phyloP scores from a whole-genome alignment of 257 asterid species.

The Solanum virginianum region DNA sequence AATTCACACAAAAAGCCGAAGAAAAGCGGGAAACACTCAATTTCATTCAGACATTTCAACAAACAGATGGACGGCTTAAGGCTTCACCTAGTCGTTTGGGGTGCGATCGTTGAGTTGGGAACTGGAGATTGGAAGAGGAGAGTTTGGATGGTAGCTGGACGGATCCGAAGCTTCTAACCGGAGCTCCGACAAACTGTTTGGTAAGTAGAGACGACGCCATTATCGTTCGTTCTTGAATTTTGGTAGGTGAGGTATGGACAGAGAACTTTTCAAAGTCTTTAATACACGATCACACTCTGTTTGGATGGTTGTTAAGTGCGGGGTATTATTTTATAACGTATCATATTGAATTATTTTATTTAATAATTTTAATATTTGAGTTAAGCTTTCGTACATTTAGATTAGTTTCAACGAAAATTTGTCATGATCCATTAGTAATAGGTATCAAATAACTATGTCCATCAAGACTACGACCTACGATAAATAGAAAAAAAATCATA shows the following conservation, averaged over 20 bases:
- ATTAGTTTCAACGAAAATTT: too few species aligned
- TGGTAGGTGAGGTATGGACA: not conserved
- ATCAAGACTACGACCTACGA: too few species aligned
- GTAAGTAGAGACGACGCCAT: not conserved
- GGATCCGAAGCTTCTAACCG: not conserved
- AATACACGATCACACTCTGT: too few species aligned
- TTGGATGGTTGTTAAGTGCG: too few species aligned
- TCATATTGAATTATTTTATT: too few species aligned
- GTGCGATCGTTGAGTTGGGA: not conserved
- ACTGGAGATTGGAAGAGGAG: not conserved
- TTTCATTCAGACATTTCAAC: not conserved
- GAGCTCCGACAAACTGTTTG: not conserved
- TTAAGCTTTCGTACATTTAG: rapidly evolving
- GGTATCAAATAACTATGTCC: too few species aligned
- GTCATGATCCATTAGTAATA: too few species aligned
- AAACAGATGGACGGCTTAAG: not conserved
- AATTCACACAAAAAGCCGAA: not conserved
- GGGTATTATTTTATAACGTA: too few species aligned
- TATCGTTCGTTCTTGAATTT: not conserved
- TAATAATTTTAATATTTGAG: too few species aligned
- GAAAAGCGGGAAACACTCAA: not conserved
- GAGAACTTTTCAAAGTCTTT: not conserved
- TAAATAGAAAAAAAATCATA: too few species aligned
- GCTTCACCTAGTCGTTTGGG: not conserved
- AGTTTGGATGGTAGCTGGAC: not conserved